Conservation (phyloP, 208 protist genomes). For the Vickermania ingenoplastis region DNA sequence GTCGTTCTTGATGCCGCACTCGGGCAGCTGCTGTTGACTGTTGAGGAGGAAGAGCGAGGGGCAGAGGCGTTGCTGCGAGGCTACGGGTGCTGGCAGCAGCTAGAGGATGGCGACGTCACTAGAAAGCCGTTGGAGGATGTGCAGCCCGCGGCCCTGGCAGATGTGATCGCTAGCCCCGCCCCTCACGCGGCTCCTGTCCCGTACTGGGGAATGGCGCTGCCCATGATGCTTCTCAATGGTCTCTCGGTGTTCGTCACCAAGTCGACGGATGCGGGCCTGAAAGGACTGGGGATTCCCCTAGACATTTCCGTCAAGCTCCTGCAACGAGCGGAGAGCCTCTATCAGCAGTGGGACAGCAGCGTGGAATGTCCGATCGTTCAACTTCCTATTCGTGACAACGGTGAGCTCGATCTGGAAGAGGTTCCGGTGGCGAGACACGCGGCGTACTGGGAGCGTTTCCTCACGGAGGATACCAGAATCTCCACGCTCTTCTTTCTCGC, state of each 20-base stretch:
- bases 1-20: neutral
- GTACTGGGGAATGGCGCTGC: constrained; percentile 16
- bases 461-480: constrained; percentile 73
- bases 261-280: constrained; percentile 21
- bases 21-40: constrained; percentile 27
- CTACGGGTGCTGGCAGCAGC: neutral
- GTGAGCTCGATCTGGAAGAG: constrained; percentile 19
- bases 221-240: constrained; percentile 62
- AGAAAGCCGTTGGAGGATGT: neutral
- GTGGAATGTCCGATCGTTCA: constrained; percentile 23
- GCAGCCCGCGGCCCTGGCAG: neutral
- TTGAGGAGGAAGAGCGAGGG: constrained; percentile 38
- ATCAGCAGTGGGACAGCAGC: constrained; percentile 42
- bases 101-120: neutral
- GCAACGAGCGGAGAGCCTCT: constrained; percentile 40
- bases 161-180: neutral
- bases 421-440: constrained; percentile 10
- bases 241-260: constrained; percentile 64
- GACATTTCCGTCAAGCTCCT: constrained; percentile 15
- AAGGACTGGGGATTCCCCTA: constrained; percentile 8
- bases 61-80: neutral
- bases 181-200: neutral
- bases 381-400: constrained; percentile 32
- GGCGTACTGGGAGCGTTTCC: constrained; percentile 26
- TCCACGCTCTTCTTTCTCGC: constrained; percentile 82